A percentile compares a stretch with the other conserved stretches of the same genome.
These are phyloP conservation scores for Dimocarpus longan DNA, from an alignment of 345 rosid genomes.

Conservation along the genomic window DNA sequence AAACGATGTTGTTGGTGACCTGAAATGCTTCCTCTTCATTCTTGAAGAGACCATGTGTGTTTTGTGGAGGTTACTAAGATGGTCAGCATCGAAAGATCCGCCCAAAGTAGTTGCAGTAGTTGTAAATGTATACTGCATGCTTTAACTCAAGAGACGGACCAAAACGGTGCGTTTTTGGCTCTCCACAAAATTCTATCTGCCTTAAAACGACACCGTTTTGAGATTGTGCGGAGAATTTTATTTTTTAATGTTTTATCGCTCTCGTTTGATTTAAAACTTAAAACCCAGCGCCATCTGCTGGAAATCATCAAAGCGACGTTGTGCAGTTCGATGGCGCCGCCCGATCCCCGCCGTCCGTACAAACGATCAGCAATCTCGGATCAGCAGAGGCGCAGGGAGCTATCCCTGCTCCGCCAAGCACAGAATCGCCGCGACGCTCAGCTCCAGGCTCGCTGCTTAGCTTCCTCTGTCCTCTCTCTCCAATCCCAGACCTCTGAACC, in stretches of 20 bases:
- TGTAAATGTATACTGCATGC: conserved; percentile 10
- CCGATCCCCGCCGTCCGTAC: conserved; percentile 83
- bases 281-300: neutral
- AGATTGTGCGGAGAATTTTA: no score
- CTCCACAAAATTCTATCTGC: neutral
- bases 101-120: conserved; percentile 33
- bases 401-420: conserved; percentile 74
- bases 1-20: neutral
- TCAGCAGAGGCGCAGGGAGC: conserved; percentile 82
- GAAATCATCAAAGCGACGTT: neutral
- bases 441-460: conserved; percentile 80
- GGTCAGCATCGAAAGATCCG: conserved; percentile 52
- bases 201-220: neutral
- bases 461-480: conserved; percentile 69
- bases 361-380: conserved; percentile 84
- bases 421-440: conserved; percentile 86
- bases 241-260: neutral
- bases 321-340: conserved; percentile 58
- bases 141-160: neutral
- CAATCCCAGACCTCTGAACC: conserved; percentile 43
- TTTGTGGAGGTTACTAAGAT: neutral
- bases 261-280: neutral
- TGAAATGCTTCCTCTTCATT: conserved; percentile 20
- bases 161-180: neutral
- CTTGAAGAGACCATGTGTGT: neutral